Evolutionary conservation across 2,329 filamentous ascomycete genomes (phyloP), one percentile per base, ranked within the genome.

Genomic region (Sclerotinia glacialis): DNA sequence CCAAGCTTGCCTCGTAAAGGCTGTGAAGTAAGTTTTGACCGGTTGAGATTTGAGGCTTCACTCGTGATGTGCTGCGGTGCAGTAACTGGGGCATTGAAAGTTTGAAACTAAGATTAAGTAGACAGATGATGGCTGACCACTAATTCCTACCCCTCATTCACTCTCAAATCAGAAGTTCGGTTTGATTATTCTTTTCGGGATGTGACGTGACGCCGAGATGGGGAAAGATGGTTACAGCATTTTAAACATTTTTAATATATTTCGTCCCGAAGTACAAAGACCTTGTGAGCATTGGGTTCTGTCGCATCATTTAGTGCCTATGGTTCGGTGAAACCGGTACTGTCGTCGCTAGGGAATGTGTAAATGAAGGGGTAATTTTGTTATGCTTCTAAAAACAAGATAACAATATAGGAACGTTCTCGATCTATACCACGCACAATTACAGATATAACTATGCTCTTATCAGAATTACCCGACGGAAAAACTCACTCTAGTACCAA

Each of bases 391-490:
- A 11, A 46, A 59, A 40, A 46, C 26, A 60, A 28, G 26, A 46
- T 60, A 18, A 5, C 9, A 34, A 31, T 31, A 34, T 12, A 60
- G 18, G 40, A 60, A 60, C 40, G 37, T 40, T 44, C 12, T 23
- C 21, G 14, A 47, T 62, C 31, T 26, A 62, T 40, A 14, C 46
- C 59, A 49, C 59, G 46, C 23, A 23, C 28, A 37, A 11, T 37
- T 37, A 61, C 21, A 63, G 23, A 31, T 63, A 53, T 44, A 54
- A 40, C 14, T 37, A 50, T 31, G n/a, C 26, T 47, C 56, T 34
- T 60, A 60, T 52, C 61, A 44, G 37, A 46, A 64, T 58, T 47
- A 46, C 28, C 62, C 52, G n/a, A 37, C 52, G 62, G 42, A 49
- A 34, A 47, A 47, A 34, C 23, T 47, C 18, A 60, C 11, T 47